Base-by-base conservation (phyloP, 345 rosid genomes). In the Eucalyptus erythrocorys region DNA sequence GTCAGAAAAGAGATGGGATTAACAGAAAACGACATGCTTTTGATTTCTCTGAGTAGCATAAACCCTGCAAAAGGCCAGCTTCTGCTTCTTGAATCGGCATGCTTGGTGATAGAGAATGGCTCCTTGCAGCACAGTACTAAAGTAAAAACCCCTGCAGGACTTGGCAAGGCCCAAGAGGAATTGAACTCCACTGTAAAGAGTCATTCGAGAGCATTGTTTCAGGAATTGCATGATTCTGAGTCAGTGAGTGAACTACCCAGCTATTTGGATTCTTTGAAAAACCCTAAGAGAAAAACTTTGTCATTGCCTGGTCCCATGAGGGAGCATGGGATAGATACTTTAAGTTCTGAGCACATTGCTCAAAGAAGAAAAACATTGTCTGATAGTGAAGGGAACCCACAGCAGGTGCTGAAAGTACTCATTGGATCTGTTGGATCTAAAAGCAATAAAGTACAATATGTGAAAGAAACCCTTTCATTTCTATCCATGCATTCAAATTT, bases 381-480 rank as follows among this genome's bases (percentile, higher is more conserved):
- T 86, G 87, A 87, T 51, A 43, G 13, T 85, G 93, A 91, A 89
- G 89, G 84, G 86, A 90, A 84, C 32, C 91, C 87, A 87, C 91
- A 91, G 90, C 95, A 91, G 86, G 86, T 89, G 86, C 94, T 95
- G 76, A 97, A 96, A 92, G 87, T 96, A 92, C 98, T 97, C 87
- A 95, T 97, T 88, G 99, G 99, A 86, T 97, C 99, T 76, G 98
- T 97, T 90, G 99, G 99, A 88, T 97, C 99, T 40, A 97, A 97
- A 92, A 97, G 99, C 95, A 97, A 96, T 92, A 97, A 97, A 91
- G 93, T 95, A 87, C 95, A 91, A 87, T 97, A 96, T 32, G 94
- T 97, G 86, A 93, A 96, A 88, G 99, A 95, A 91, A 94, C 95
- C 82, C 90, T 96, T 86, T 91, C 92, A 43, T 92, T 92, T 91